Evolutionary conservation across 768 basidiomycete genomes (phyloP).

Genomic region (Russula foetens): DNA sequence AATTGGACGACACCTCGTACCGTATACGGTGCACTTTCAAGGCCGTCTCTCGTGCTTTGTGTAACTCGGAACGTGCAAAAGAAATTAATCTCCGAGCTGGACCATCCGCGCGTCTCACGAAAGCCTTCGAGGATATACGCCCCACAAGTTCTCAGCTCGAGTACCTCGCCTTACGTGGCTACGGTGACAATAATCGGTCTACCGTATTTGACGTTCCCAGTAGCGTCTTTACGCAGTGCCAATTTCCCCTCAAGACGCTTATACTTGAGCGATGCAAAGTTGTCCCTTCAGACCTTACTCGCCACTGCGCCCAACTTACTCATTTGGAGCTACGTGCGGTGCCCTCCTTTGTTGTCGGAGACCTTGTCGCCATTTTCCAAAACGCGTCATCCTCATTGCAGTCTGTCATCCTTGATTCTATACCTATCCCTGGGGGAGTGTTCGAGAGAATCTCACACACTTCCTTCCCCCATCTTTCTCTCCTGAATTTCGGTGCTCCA

Average conservation of each 20-base stretch:
- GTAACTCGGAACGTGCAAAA: slow-evolving; percentile 18
- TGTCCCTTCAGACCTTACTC: slow-evolving; percentile 1
- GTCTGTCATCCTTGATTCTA: slow-evolving; percentile 9
- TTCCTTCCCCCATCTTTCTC: slow-evolving; percentile 10
- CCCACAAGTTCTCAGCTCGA: slow-evolving; percentile 12
- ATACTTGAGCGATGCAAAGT: slow-evolving; percentile 15
- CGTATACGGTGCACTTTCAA: slow-evolving; percentile 10
- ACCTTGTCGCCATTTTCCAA: slow-evolving; percentile 7
- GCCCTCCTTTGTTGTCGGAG: slow-evolving; percentile 7
- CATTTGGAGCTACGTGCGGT: slow-evolving; percentile 17
- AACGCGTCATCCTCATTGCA: slow-evolving; percentile 11
- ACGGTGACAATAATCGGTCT: slow-evolving; percentile 6
- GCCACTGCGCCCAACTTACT: slow-evolving; percentile 13
- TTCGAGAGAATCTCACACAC: slow-evolving; percentile 2
- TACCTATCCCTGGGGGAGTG: slow-evolving; percentile 11
- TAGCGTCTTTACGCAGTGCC: slow-evolving; percentile 2
- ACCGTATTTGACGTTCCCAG: slow-evolving; percentile 13
- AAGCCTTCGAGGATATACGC: slow-evolving; percentile 14
- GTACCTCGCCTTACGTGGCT: slow-evolving; percentile 11
- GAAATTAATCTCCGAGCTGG: slow-evolving; percentile 15
- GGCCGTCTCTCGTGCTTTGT: slow-evolving; percentile 17
- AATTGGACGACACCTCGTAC: slow-evolving; percentile 1
- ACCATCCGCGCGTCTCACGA: slow-evolving; percentile 9
- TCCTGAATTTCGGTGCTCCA: slow-evolving; percentile 8
- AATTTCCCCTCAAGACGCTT: slow-evolving; percentile 14